These are phyloP conservation scores for Emergomyces pasteurianus DNA, from an alignment of 2,329 filamentous ascomycete species.

Conservation along the genomic window DNA sequence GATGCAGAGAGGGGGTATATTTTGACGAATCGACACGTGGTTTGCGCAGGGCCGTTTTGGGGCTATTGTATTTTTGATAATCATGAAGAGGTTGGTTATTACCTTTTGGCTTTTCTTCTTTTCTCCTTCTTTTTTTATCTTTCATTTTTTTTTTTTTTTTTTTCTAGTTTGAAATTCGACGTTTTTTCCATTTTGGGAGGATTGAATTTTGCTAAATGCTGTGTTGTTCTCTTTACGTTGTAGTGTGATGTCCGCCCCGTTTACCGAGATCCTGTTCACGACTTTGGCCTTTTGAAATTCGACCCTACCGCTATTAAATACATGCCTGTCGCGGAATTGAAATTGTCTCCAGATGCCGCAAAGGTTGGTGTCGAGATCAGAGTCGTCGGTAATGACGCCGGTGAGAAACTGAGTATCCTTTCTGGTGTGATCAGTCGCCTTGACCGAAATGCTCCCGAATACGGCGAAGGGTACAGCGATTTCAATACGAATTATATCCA, in stretches of 20 bases:
- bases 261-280: slow-evolving; percentile 95
- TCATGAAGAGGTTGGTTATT: slow-evolving; percentile 57
- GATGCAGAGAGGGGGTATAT: slow-evolving; percentile 88
- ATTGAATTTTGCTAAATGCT: neutral
- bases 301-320: slow-evolving; percentile 95
- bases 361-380: slow-evolving; percentile 84
- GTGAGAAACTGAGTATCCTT: slow-evolving; percentile 94
- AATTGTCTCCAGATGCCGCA: slow-evolving; percentile 74
- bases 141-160: neutral
- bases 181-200: neutral
- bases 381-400: slow-evolving; percentile 96
- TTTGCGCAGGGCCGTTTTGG: slow-evolving; percentile 92
- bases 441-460: slow-evolving; percentile 93
- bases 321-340: slow-evolving; percentile 74
- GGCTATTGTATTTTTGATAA: slow-evolving; percentile 98
- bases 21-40: slow-evolving; percentile 82
- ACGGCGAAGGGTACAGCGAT: slow-evolving; percentile 94
- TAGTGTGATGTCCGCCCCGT: slow-evolving; percentile 92
- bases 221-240: slow-evolving; percentile 3
- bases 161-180: neutral
- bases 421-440: slow-evolving; percentile 94
- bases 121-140: neutral
- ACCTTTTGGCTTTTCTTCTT: neutral
- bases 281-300: slow-evolving; percentile 94
- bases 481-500: slow-evolving; percentile 97